Conservation (phyloP, 495 filamentous ascomycete species). For the Recurvomyces mirabilis region DNA sequence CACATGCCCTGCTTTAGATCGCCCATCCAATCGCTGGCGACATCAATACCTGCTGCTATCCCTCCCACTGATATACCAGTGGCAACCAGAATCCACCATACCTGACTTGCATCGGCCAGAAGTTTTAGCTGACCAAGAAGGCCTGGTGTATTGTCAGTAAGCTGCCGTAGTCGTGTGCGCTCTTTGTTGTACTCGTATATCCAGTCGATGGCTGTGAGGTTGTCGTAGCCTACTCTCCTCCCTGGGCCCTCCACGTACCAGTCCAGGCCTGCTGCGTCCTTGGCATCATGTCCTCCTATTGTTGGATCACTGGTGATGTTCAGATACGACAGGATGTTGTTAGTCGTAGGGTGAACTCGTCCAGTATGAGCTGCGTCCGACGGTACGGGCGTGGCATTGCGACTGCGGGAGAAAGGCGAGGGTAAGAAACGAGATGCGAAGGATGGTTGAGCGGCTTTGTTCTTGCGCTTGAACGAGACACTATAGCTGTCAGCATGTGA, state of each 20-base stretch:
- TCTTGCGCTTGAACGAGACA: constrained; percentile 75
- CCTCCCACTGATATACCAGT: constrained; percentile 71
- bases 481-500: too few relatives aligned
- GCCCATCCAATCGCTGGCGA: constrained; percentile 87
- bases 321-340: constrained; percentile 31
- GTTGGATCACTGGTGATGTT: constrained; percentile 21
- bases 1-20: constrained; percentile 93
- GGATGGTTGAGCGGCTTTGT: constrained; percentile 50
- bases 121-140: constrained; percentile 60
- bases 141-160: constrained; percentile 59
- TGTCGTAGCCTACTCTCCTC: constrained; percentile 84
- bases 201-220: constrained; percentile 98
- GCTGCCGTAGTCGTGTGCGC: constrained; percentile 66
- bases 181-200: constrained; percentile 99
- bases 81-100: constrained; percentile 77
- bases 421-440: constrained; percentile 42
- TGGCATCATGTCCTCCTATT: constrained; percentile 34
- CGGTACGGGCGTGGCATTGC: constrained; percentile 21
- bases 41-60: constrained; percentile 79
- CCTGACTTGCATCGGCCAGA: constrained; percentile 71
- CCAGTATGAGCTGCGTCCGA: constrained; percentile 4
- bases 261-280: constrained; percentile 59
- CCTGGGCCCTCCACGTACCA: constrained; percentile 92
- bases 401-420: constrained; percentile 22
- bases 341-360: constrained; percentile 24